These are phyloP conservation scores for Lasiosphaeris hirsuta DNA, from an alignment of 495 filamentous ascomycete species.

Conservation along the genomic window DNA sequence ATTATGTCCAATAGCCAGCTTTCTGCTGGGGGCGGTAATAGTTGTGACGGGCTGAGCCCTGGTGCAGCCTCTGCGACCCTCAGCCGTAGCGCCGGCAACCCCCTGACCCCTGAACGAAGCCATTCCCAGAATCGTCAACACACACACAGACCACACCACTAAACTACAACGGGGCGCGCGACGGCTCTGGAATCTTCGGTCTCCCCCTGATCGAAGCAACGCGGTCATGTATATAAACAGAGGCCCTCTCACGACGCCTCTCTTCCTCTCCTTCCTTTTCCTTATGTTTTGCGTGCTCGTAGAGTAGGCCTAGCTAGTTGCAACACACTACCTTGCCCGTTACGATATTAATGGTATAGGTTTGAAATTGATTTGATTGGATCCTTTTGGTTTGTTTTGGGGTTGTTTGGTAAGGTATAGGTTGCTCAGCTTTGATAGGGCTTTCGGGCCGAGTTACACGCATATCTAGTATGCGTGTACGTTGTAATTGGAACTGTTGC, in stretches of 20 bases:
- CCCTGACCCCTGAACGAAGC: slow-evolving; percentile 4
- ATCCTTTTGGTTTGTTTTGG: too few species aligned
- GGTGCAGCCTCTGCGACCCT: neutral
- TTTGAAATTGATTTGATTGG: too few species aligned
- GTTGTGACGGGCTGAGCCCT: slow-evolving; percentile 3
- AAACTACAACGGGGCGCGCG: neutral
- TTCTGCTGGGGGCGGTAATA: too few species aligned
- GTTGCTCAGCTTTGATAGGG: too few species aligned
- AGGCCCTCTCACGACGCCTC: neutral
- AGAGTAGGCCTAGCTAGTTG: slow-evolving; percentile 4
- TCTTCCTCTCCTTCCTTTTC: neutral
- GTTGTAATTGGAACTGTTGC: too few species aligned
- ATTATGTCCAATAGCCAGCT: too few species aligned
- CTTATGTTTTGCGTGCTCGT: neutral
- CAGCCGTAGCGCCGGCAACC: neutral
- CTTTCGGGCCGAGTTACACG: too few species aligned
- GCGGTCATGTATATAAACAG: neutral
- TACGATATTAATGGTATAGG: too few species aligned
- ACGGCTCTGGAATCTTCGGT: slow-evolving; percentile 4
- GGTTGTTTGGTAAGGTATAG: too few species aligned
- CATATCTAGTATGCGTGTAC: too few species aligned
- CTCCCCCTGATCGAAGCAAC: neutral
- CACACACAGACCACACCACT: neutral
- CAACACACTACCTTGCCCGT: slow-evolving; percentile 4
- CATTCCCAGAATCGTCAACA: neutral